Conservation (phyloP, 805 yeast species). For the Grigorovia yakushimaensis region DNA sequence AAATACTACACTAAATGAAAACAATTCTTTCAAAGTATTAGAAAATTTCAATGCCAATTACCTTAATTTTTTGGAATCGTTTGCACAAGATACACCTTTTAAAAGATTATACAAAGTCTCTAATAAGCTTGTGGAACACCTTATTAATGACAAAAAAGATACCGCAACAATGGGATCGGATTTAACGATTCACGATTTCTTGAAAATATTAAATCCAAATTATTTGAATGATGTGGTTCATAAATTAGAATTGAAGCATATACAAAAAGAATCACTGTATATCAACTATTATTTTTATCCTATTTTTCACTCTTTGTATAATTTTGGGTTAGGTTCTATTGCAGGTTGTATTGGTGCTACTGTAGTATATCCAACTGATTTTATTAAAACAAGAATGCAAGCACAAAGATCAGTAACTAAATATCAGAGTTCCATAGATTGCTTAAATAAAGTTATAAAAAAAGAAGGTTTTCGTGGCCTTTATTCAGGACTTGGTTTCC, state of each 20-base stretch:
- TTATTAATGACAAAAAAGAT: constrained; percentile 7
- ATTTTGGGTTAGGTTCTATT: constrained; percentile 81
- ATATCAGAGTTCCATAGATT: constrained; percentile 76
- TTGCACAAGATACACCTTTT: constrained; percentile 2
- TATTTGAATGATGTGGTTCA: constrained; percentile 29
- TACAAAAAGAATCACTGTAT: constrained; percentile 22
- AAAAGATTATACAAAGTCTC: constrained; percentile 1
- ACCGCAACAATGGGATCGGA: constrained; percentile 16
- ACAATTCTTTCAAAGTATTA: constrained; percentile 12
- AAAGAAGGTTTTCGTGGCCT: constrained; percentile 79
- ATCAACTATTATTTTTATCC: constrained; percentile 39
- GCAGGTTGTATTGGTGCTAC: constrained; percentile 99
- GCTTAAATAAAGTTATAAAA: constrained; percentile 65
- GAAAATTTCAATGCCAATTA: constrained; percentile 23
- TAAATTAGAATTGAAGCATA: constrained; percentile 21
- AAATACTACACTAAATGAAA: constrained; percentile 17
- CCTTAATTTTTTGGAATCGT: neutral
- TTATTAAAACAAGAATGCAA: constrained; percentile 95
- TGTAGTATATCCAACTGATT: constrained; percentile 90
- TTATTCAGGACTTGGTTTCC: constrained; percentile 90
- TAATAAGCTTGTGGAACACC: neutral
- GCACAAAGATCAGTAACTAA: constrained; percentile 69
- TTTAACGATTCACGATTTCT: constrained; percentile 32
- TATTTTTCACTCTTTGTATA: constrained; percentile 78
- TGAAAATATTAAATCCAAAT: constrained; percentile 34